phyloP scores from a whole-genome alignment of 805 yeast genomes.

The Candida tibetensis region DNA sequence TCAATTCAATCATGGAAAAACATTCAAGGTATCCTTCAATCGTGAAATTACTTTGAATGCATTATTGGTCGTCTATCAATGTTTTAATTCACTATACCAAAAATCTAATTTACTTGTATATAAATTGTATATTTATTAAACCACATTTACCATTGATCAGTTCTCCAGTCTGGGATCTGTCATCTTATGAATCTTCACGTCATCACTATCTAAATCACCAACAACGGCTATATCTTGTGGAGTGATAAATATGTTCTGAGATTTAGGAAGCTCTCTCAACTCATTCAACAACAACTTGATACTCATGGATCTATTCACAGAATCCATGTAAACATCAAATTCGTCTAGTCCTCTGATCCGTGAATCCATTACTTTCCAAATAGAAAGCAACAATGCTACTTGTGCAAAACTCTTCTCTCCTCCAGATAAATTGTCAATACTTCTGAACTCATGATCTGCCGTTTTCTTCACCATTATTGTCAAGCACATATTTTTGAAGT shows the following conservation, averaged over 20 bases:
- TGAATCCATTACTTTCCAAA: slow-evolving; percentile 92
- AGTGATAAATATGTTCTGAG: slow-evolving; percentile 89
- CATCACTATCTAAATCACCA: slow-evolving; percentile 51
- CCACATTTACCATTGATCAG: slow-evolving; percentile 1
- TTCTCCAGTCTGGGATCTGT: slow-evolving; percentile 29
- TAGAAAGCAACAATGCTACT: slow-evolving; percentile 77
- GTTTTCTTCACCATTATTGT: slow-evolving; percentile 61
- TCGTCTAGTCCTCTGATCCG: slow-evolving; percentile 90
- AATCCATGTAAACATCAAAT: slow-evolving; percentile 97
- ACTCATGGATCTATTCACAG: slow-evolving; percentile 79
- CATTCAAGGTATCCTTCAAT: not conserved
- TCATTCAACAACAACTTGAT: slow-evolving; percentile 70
- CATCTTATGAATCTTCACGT: slow-evolving; percentile 65
- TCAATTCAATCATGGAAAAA: not conserved
- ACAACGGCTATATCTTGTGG: slow-evolving; percentile 85
- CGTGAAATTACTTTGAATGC: not conserved
- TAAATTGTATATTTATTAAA: too few relatives aligned
- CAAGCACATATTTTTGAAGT: slow-evolving; percentile 49
- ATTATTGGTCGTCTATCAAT: not conserved
- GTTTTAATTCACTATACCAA: too few relatives aligned
- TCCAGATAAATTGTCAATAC: slow-evolving; percentile 85
- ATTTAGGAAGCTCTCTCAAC: slow-evolving; percentile 57
- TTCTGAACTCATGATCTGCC: slow-evolving; percentile 55
- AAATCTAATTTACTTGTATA: too few relatives aligned
- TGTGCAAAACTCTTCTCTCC: slow-evolving; percentile 97